Conservation (phyloP, 208 protist species). For the Naegleria lovaniensis region DNA sequence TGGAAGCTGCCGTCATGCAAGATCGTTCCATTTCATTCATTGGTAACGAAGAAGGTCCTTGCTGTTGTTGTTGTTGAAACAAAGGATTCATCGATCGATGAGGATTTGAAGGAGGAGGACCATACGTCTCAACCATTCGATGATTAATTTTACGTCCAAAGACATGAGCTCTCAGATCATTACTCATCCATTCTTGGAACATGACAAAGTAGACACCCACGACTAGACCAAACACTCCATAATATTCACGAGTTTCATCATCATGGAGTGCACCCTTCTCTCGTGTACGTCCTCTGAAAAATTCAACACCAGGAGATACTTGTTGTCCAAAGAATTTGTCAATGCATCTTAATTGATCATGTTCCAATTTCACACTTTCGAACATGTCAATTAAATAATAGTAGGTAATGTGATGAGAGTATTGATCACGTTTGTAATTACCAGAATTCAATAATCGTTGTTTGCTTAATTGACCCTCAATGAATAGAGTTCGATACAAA, state of each 20-base stretch:
- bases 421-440: slow-evolving; percentile 4
- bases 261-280: not conserved
- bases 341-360: not conserved
- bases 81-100: no score
- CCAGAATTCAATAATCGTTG: not conserved
- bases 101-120: no score
- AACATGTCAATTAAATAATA: not conserved
- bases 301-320: not conserved
- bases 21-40: no score
- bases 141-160: not conserved
- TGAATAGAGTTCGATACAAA: not conserved
- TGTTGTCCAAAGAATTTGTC: not conserved
- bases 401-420: not conserved
- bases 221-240: not conserved
- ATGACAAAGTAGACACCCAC: not conserved
- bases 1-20: no score
- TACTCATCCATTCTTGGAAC: not conserved
- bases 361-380: not conserved
- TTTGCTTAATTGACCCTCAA: not conserved
- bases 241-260: not conserved
- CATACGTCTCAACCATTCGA: not conserved
- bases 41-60: no score
- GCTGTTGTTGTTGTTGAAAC: no score
- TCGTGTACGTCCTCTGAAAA: not conserved
- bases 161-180: not conserved